Conservation (phyloP, 768 basidiomycete genomes). For the Kwoniella botswanensis region DNA sequence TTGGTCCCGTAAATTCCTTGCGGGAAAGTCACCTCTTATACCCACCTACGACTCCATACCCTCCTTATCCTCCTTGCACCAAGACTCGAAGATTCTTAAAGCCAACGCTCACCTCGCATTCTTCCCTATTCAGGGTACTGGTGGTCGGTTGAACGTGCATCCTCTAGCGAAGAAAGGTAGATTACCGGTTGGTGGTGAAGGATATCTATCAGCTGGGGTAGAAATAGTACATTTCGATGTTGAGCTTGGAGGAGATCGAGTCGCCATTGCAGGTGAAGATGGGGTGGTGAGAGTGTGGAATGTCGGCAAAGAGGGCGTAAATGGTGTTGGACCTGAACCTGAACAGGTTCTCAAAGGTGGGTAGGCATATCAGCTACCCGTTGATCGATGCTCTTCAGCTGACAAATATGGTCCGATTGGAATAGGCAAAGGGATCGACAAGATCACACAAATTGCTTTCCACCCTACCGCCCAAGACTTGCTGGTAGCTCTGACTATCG, state of each 20-base stretch:
- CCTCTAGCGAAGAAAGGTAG: conserved; percentile 53
- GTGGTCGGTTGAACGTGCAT: conserved; percentile 58
- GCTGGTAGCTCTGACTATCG: conserved; percentile 54
- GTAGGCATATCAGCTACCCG: neutral
- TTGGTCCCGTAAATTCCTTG: conserved; percentile 59
- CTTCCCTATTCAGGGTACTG: conserved; percentile 59
- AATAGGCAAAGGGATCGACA: conserved; percentile 50
- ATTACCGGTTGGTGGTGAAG: conserved; percentile 47
- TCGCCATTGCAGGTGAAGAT: conserved; percentile 57
- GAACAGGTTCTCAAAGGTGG: conserved; percentile 48
- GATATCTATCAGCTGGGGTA: conserved; percentile 48
- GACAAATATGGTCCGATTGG: neutral
- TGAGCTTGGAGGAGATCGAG: conserved; percentile 47
- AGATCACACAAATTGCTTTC: conserved; percentile 51
- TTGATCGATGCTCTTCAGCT: neutral
- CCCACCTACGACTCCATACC: conserved; percentile 58
- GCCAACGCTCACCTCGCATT: conserved; percentile 50
- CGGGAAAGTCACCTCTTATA: conserved; percentile 58
- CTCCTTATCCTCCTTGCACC: conserved; percentile 49
- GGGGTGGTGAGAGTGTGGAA: conserved; percentile 55
- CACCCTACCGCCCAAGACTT: conserved; percentile 57
- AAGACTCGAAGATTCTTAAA: conserved; percentile 56
- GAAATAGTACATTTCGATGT: conserved; percentile 56
- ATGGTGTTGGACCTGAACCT: conserved; percentile 42
- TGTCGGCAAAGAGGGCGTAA: conserved; percentile 36